These are phyloP conservation scores for Punctularia strigosozonata DNA, from an alignment of 768 basidiomycete genomes.

Conservation along the genomic window DNA sequence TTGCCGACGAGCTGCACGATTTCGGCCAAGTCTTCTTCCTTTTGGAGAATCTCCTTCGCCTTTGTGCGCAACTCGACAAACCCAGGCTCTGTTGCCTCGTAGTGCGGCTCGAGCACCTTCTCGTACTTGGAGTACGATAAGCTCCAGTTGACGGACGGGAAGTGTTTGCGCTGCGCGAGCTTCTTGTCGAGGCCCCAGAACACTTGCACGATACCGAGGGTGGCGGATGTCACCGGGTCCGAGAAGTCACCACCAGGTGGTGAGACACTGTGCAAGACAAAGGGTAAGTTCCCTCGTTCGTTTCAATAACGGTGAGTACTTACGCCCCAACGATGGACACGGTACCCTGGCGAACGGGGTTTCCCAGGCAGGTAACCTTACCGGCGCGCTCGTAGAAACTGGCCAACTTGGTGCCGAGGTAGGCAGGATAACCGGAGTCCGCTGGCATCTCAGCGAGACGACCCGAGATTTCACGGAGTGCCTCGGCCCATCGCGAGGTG, in stretches of 20 bases:
- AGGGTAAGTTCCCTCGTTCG: constrained; percentile 5
- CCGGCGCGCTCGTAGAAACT: constrained; percentile 99
- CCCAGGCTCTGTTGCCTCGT: constrained; percentile 84
- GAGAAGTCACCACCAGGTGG: constrained; percentile 99
- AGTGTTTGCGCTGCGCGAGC: constrained; percentile 96
- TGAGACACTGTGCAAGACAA: constrained; percentile 54
- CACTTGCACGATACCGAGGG: constrained; percentile 96
- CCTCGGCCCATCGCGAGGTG: constrained; percentile 98
- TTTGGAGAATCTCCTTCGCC: constrained; percentile 95
- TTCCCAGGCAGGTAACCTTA: constrained; percentile 87
- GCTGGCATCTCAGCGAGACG: constrained; percentile 99
- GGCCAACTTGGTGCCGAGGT: constrained; percentile 89
- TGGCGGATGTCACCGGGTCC: constrained; percentile 95
- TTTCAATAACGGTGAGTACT: constrained; percentile 23
- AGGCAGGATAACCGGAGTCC: constrained; percentile 98
- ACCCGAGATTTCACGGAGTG: constrained; percentile 97
- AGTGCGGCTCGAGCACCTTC: constrained; percentile 86
- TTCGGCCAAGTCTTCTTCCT: constrained; percentile 96
- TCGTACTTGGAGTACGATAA: constrained; percentile 99
- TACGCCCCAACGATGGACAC: constrained; percentile 99
- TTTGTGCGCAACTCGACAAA: constrained; percentile 88
- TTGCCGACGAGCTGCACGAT: constrained; percentile 99
- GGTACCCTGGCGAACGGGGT: constrained; percentile 78
- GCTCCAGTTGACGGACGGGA: constrained; percentile 99
- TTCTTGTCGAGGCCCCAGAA: constrained; percentile 99